Base-by-base conservation (phyloP, 2,329 filamentous ascomycete genomes). In the Aspergillus fumigatiaffinis region DNA sequence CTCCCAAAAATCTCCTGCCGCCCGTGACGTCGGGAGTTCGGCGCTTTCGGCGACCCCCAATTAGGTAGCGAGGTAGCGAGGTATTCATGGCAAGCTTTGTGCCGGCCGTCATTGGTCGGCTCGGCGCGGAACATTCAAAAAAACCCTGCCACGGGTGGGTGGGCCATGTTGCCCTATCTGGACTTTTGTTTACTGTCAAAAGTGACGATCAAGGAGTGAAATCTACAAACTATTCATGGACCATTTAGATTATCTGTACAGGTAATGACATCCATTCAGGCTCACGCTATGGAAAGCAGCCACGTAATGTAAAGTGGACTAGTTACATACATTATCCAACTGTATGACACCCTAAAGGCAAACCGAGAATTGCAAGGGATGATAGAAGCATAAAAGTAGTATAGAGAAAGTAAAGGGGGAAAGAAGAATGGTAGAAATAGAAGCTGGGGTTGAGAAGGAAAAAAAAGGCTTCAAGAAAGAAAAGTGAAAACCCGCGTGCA, bases 281-380 rank as follows among this genome's bases (percentile, higher is more conserved):
- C 56, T 53, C 56, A 58, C 60, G 46, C 59, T 41, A 47, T n/a
- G 21, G 3, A 51, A 38, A 53, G 53, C 46, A 51, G 50, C 57
- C 53, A 51, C 54, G 38, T 60, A 59, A 61, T 61, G 56, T 54
- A 59, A 42, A 44, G 62, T 62, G 63, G 61, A 71, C 66, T 70
- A 70, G 65, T 63, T 73, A 73, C 67, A 72, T 71, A 72, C 69
- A 73, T 72, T 71, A 72, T 70, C 67, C 68, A 70, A 66, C 66
- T 71, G 66, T 62, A 67, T 63, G 59, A 58, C 64, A 69, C 64
- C 65, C 60, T 59, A 58, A 64, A 66, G 65, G 60, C 64, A 67
- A 65, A 62, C 61, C 58, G 56, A 63, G 57, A 66, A 60, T 57
- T 60, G 62, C 53, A 60, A 59, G 55, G 56, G 55, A 50, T 51